Conservation (phyloP, 164 flowering plant species). For the Tetracentron sinense region DNA sequence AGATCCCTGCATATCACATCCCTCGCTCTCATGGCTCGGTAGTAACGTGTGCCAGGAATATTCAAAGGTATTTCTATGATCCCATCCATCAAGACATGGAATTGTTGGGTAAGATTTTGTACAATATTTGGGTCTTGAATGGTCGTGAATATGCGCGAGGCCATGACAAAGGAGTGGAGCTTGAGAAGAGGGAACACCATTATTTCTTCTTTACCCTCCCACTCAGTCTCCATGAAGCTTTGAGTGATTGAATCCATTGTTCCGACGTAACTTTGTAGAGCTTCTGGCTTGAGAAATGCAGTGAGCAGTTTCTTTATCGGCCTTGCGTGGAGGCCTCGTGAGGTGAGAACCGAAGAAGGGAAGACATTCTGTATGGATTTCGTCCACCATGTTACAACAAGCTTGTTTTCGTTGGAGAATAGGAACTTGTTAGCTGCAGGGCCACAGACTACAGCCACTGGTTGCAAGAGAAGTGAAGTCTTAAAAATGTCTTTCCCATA, state of each 20-base stretch:
- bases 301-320: constrained; percentile 17
- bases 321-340: constrained; percentile 26
- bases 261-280: constrained; percentile 15
- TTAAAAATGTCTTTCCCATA: constrained; percentile 20
- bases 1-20: constrained; percentile 23
- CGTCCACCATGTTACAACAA: constrained; percentile 30
- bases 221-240: constrained; percentile 18
- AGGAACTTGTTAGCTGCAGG: constrained; percentile 29
- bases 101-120: constrained; percentile 15
- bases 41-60: constrained; percentile 34
- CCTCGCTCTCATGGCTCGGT: constrained; percentile 24
- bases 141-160: constrained; percentile 33
- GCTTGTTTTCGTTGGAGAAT: constrained; percentile 27
- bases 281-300: constrained; percentile 22
- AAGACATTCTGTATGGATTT: constrained; percentile 23
- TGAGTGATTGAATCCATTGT: constrained; percentile 19
- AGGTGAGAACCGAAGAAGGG: constrained; percentile 11
- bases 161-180: constrained; percentile 26
- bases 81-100: constrained; percentile 28
- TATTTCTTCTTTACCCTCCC: constrained; percentile 31
- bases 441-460: constrained; percentile 22
- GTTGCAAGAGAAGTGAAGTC: constrained; percentile 22
- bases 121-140: constrained; percentile 23
- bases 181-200: constrained; percentile 25
- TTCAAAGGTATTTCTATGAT: constrained; percentile 23